Base-by-base conservation (phyloP, 176 grass and related monocot species). In the Carex parvula region DNA sequence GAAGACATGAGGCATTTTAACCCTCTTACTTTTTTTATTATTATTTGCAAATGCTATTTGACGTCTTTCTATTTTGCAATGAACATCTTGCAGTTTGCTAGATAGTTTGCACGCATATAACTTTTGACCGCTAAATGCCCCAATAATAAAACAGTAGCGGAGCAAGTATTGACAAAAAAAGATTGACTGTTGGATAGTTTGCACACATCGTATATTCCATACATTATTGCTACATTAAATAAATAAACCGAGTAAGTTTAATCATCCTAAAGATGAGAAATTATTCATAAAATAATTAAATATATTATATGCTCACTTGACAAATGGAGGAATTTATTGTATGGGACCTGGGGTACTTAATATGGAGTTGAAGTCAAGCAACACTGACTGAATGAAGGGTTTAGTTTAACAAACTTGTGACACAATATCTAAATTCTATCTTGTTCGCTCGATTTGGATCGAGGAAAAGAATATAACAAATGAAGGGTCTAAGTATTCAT, bases 261-360 rank as follows among this genome's bases (percentile, higher is more conserved):
- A 29, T 76, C 12, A 16, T n/a, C 71, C 46, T 54, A 54, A 76
- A 54, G 48, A 76, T 75, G 46, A 26, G 44, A 75, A 75, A 75
- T 53, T 8, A 50, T 35, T 67, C 5, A 6, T 68, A 68, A 68
- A 12, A 12, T 39, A 70, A 18, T 70, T 32, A 66, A 33, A 66
- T 33, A 66, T 16, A 66, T 14, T 66, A 53, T 11, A 75, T 75
- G 67, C 44, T 50, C 17, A 20, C 33, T 39, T 44, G 67, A 44
- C 37, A 41, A 42, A 70, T 42, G 16, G 16, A 41, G 35, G 24
- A 44, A 0, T 44, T 44, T 65, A 65, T 33, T 0, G 26, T 33
- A 65, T 65, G 24, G 24, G 3, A 42, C 41, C 1, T 5, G 7
- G 22, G 22, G 54, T 52, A 44, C 68, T n/a, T n/a, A 76, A 30